A percentile compares a stretch with the other conserved stretches of the same genome.
phyloP scores from a whole-genome alignment of 768 basidiomycete genomes.

The Rhodocollybia butyracea region DNA sequence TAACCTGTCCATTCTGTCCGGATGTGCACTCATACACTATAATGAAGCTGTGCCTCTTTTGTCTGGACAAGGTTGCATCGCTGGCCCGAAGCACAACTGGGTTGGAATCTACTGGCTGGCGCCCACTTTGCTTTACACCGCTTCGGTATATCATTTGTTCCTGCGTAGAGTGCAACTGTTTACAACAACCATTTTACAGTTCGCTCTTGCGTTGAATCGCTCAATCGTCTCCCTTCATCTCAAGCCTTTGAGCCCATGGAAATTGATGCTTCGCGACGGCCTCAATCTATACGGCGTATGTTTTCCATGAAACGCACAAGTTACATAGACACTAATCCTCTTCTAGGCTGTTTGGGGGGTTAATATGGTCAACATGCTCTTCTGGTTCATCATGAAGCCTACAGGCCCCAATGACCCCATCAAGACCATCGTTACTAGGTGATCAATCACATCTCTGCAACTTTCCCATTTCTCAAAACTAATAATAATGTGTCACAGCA shows the following conservation, averaged over 20 bases:
- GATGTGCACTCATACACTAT: conserved; percentile 2
- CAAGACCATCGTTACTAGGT: conserved; percentile 77
- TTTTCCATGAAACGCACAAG: conserved; percentile 8
- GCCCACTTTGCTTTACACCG: conserved; percentile 69
- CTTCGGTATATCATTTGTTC: conserved; percentile 44
- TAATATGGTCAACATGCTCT: conserved; percentile 80
- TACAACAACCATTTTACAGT: conserved; percentile 27
- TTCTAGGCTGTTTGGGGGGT: conserved; percentile 69
- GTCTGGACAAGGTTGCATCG: conserved; percentile 82
- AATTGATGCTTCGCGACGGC: conserved; percentile 87
- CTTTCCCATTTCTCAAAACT: neutral
- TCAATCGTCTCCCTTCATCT: conserved; percentile 54
- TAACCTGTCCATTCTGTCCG: neutral
- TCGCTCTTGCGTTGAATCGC: conserved; percentile 57
- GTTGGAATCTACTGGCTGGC: conserved; percentile 85
- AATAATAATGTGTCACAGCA: conserved; percentile 35
- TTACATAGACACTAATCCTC: conserved; percentile 4
- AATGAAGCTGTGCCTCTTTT: conserved; percentile 60
- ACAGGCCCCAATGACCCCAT: conserved; percentile 61
- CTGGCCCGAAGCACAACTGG: conserved; percentile 78
- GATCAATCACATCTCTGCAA: neutral
- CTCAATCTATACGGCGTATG: conserved; percentile 79
- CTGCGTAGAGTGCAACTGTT: neutral
- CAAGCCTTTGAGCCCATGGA: conserved; percentile 68
- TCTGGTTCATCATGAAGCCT: conserved; percentile 82